Evolutionary conservation across 305 asterid genomes (phyloP).

Genomic region (Solanum hybrid): DNA sequence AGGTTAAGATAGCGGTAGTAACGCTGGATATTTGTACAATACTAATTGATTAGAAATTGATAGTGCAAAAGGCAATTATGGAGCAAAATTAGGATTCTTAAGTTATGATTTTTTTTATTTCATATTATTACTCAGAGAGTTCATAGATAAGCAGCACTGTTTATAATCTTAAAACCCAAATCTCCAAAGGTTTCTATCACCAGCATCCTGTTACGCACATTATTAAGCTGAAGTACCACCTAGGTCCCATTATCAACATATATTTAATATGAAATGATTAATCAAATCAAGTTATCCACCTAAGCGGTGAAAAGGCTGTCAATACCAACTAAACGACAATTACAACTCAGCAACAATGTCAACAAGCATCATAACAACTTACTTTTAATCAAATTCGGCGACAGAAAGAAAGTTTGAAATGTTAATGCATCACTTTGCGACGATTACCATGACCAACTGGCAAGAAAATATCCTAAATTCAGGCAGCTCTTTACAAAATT

Average conservation of each 20-base stretch:
- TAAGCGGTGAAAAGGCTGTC: background rate
- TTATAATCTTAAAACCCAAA: background rate
- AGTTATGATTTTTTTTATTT: background rate
- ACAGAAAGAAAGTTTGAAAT: background rate
- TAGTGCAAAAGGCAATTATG: background rate
- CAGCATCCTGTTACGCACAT: background rate
- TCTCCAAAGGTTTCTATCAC: background rate
- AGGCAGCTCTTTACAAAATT: background rate
- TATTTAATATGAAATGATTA: background rate
- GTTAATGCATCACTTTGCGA: background rate
- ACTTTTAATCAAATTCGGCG: background rate
- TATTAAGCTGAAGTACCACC: background rate
- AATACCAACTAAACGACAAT: background rate
- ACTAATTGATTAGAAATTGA: background rate
- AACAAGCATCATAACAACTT: background rate
- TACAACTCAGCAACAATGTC: background rate
- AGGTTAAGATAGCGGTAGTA: slow-evolving; percentile 65
- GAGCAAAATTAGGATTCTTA: background rate
- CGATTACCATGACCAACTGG: background rate
- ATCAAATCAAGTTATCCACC: background rate
- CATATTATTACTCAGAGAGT: background rate
- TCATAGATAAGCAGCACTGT: background rate
- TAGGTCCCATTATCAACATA: background rate
- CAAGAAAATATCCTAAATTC: background rate
- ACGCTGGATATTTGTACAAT: slow-evolving; percentile 44